Evolutionary conservation across 352 stramenopile genomes (phyloP).

Genomic region (Globisporangium emineosum): DNA sequence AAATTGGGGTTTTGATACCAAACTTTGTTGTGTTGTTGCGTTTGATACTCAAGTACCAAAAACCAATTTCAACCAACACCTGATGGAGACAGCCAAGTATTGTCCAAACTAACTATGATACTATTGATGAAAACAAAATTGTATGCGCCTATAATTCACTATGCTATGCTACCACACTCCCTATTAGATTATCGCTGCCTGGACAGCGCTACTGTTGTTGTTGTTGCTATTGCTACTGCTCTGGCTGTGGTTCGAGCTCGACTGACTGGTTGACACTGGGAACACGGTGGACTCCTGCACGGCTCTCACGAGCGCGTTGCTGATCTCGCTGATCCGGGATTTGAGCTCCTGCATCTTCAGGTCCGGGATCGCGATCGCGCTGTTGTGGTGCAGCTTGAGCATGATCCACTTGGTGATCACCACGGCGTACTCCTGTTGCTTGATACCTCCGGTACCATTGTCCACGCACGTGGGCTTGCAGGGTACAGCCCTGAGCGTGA

Average conservation of each 20-base stretch:
- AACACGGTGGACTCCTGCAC: slow-evolving; percentile 1
- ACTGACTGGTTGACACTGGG: not conserved
- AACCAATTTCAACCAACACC: not conserved
- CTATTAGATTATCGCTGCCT: slow-evolving; percentile 10
- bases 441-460: not conserved
- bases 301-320: slow-evolving; percentile 12
- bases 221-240: not conserved
- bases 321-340: slow-evolving; percentile 7
- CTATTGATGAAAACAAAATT: not conserved
- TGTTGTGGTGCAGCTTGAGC: slow-evolving; percentile 20
- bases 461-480: not conserved
- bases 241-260: not conserved
- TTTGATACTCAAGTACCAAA: not conserved
- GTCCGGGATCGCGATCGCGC: slow-evolving; percentile 5
- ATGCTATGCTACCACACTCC: not conserved
- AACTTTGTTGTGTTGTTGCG: not conserved
- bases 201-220: not conserved
- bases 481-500: slow-evolving; percentile 16
- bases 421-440: slow-evolving; percentile 11
- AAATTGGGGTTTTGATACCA: slow-evolving; percentile 1
- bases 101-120: slow-evolving; percentile 10
- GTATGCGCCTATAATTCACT: not conserved
- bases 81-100: too few species aligned
- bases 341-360: slow-evolving; percentile 18
- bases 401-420: slow-evolving; percentile 21